Percentiles rank a stretch among this genome's conserved stretches.
Evolutionary conservation across 352 stramenopile species (phyloP).

Genomic region (Phytophthora chlamydospora): DNA sequence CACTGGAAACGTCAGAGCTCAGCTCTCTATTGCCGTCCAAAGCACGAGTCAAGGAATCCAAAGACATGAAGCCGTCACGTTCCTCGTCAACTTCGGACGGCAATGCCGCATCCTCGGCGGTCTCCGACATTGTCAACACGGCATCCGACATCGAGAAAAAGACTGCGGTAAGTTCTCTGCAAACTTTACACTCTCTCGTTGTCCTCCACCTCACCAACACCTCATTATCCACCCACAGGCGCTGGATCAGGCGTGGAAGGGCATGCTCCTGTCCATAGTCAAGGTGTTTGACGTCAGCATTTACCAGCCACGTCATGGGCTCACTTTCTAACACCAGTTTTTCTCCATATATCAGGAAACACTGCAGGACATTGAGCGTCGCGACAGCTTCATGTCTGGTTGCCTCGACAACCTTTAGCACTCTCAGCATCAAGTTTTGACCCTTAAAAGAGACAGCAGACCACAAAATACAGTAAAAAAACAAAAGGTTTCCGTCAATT

Average conservation of each 20-base stretch:
- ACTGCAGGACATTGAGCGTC: constrained; percentile 67
- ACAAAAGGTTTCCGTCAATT: constrained; percentile 34
- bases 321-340: neutral
- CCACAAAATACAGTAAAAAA: constrained; percentile 2
- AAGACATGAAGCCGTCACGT: constrained; percentile 18
- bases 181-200: neutral
- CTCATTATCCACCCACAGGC: constrained; percentile 30
- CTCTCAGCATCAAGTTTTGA: constrained; percentile 17
- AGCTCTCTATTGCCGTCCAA: constrained; percentile 16
- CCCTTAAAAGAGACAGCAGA: neutral
- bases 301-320: neutral
- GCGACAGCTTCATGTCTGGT: constrained; percentile 68
- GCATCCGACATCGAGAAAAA: constrained; percentile 68
- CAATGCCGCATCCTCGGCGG: constrained; percentile 24
- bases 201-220: constrained; percentile 7
- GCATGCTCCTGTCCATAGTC: constrained; percentile 58
- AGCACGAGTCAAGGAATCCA: constrained; percentile 30
- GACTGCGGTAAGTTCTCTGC: constrained; percentile 31
- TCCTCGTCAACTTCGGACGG: constrained; percentile 12
- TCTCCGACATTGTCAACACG: constrained; percentile 51
- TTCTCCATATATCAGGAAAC: constrained; percentile 48
- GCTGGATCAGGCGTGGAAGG: constrained; percentile 61
- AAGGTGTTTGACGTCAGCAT: constrained; percentile 34
- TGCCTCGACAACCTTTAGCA: constrained; percentile 68
- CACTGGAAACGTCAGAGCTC: constrained; percentile 15